These are phyloP conservation scores for Rosa chinensis DNA, from an alignment of 306 rosid species.

Conservation along the genomic window DNA sequence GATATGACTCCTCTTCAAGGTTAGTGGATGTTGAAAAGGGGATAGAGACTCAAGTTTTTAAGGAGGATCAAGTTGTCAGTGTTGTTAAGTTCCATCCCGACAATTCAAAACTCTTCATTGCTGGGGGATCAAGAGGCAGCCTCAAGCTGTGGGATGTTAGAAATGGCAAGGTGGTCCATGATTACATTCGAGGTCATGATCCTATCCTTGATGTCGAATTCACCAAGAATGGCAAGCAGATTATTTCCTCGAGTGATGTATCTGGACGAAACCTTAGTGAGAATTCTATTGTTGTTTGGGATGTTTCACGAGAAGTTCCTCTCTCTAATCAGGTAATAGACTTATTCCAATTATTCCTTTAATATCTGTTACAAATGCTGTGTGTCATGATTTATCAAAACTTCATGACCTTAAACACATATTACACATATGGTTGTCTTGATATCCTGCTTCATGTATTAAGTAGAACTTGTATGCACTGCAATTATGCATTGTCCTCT, in stretches of 20 bases:
- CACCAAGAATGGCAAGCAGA: slow-evolving; percentile 56
- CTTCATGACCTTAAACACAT: neutral
- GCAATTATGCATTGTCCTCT: neutral
- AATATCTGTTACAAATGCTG: neutral
- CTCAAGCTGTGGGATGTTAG: slow-evolving; percentile 82
- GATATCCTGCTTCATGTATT: neutral
- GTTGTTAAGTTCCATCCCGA: slow-evolving; percentile 74
- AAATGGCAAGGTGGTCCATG: slow-evolving; percentile 56
- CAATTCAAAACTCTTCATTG: slow-evolving; percentile 62
- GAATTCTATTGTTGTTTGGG: slow-evolving; percentile 88
- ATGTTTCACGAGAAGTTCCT: slow-evolving; percentile 71
- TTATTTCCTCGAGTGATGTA: slow-evolving; percentile 79
- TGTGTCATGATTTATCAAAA: neutral
- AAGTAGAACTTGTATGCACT: neutral
- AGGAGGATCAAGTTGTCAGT: slow-evolving; percentile 69
- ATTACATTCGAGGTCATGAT: slow-evolving; percentile 63
- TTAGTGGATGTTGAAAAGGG: slow-evolving; percentile 84
- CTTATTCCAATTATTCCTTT: slow-evolving; percentile 12
- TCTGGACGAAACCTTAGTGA: slow-evolving; percentile 69
- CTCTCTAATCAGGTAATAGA: slow-evolving; percentile 80
- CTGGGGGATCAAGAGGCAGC: slow-evolving; percentile 81
- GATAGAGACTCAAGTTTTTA: slow-evolving; percentile 57
- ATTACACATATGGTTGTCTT: neutral
- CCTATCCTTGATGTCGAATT: slow-evolving; percentile 87
- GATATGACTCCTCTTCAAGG: slow-evolving; percentile 78